Evolutionary conservation across 2,329 filamentous ascomycete species (phyloP), one percentile per base, ranked within the genome.

Genomic region (Cordyceps cicadae): DNA sequence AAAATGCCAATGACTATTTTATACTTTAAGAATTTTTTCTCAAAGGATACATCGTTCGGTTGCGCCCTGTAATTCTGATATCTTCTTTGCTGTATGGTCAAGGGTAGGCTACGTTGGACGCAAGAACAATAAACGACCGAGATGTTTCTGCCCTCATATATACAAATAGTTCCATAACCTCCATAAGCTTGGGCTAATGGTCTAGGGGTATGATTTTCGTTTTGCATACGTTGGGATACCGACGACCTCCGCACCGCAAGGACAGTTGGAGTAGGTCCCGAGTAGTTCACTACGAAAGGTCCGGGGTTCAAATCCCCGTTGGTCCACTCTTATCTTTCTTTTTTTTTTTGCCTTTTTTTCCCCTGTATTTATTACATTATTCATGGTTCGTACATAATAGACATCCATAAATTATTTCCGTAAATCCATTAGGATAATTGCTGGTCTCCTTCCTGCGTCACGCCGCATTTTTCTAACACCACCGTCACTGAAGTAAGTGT

Each of bases 121-220:
- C 39, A 3, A 17, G 3, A 43, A 2, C 1, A 7, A 7, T n/a
- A 15, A 5, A 4, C 6, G 5, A 15, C 2, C 3, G 3, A n/a
- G 4, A 4, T n/a, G 14, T 21, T 6, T 46, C 5, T 21, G n/a
- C 17, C 8, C 15, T 43, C 15, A 58, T 58, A 58, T 26, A 15
- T 6, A 8, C 8, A 19, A 19, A 15, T 58, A 58, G 15, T 24
- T 15, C 4, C 15, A 0, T n/a, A 14, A 3, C 8, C 15, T 5
- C 21, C n/a, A 21, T 60, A 46, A 54, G 50, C 19, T 50, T 2
- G 58, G 58, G 58, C 58, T 60, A 60, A 60, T 60, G 58, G 58
- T 60, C 58, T 60, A 60, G 58, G 58, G 58, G 58, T 60, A 60
- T 60, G 58, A 60, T 60, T 60, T 60, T 60, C 58, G 58, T 60